Evolutionary conservation across 148 eudicot genomes (phyloP).

Genomic region (Pharnaceum exiguum): DNA sequence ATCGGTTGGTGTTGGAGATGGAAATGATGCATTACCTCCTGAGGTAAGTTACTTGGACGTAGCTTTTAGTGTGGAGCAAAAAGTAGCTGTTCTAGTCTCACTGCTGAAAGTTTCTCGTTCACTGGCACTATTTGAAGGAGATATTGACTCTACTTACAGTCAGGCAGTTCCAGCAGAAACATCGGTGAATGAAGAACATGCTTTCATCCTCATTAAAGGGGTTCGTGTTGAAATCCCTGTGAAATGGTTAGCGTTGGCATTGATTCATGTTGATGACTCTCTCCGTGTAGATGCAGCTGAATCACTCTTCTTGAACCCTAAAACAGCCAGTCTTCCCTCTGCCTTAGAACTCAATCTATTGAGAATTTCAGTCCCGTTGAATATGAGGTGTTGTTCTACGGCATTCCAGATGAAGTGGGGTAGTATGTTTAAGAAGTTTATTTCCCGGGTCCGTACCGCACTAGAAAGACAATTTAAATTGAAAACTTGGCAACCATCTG

Average conservation of each 20-base stretch:
- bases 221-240: conserved; percentile 59
- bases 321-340: conserved; percentile 89
- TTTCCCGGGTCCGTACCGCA: conserved; percentile 85
- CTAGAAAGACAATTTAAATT: conserved; percentile 82
- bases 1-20: conserved; percentile 45
- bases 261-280: conserved; percentile 88
- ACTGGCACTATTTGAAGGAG: conserved; percentile 92
- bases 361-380: conserved; percentile 79
- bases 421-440: conserved; percentile 87
- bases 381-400: conserved; percentile 94
- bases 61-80: conserved; percentile 54
- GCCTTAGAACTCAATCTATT: conserved; percentile 74
- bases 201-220: conserved; percentile 63
- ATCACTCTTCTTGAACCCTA: conserved; percentile 82
- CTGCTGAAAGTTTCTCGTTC: conserved; percentile 86
- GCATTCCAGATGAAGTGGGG: conserved; percentile 98
- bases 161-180: conserved; percentile 24
- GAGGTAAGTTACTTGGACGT: conserved; percentile 33
- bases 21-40: conserved; percentile 30
- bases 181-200: conserved; percentile 27
- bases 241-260: conserved; percentile 75
- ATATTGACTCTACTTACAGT: conserved; percentile 61
- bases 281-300: conserved; percentile 95
- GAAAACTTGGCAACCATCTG: conserved; percentile 63
- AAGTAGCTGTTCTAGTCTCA: conserved; percentile 88